phyloP scores from a whole-genome alignment of 345 rosid species.

The Psidium guajava region DNA sequence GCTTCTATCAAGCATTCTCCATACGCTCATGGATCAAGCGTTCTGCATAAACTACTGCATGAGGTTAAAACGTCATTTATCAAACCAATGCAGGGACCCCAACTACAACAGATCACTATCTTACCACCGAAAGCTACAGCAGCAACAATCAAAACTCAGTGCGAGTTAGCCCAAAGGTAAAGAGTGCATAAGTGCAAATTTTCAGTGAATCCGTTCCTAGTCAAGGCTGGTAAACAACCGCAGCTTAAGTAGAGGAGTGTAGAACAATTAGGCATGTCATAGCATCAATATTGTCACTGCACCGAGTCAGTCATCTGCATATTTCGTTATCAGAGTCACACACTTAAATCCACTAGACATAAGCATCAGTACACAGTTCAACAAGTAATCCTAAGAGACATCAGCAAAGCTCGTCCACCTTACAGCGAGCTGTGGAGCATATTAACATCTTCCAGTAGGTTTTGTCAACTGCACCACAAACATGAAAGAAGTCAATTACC shows the following conservation, averaged over 20 bases:
- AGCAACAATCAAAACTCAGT: neutral
- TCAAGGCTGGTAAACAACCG: neutral
- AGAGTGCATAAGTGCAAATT: neutral
- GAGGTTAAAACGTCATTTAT: neutral
- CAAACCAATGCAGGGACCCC: neutral
- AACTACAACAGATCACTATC: neutral
- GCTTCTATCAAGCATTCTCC: neutral
- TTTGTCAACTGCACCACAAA: neutral
- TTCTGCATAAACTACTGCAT: neutral
- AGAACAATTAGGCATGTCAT: neutral
- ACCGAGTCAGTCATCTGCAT: neutral
- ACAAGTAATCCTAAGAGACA: neutral
- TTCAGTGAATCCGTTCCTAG: neutral
- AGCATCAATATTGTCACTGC: neutral
- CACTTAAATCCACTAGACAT: neutral
- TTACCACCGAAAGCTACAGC: neutral
- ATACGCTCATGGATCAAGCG: neutral
- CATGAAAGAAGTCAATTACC: neutral
- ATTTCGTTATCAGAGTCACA: neutral
- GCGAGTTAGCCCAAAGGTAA: neutral
- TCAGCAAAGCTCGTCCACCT: neutral
- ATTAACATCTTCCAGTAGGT: neutral
- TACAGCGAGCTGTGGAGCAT: neutral
- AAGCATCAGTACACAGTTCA: neutral
- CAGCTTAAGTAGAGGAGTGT: neutral